Evolutionary conservation across 2,329 filamentous ascomycete genomes (phyloP), one percentile per base, ranked within the genome.

Genomic region (Pseudopithomyces maydicus): DNA sequence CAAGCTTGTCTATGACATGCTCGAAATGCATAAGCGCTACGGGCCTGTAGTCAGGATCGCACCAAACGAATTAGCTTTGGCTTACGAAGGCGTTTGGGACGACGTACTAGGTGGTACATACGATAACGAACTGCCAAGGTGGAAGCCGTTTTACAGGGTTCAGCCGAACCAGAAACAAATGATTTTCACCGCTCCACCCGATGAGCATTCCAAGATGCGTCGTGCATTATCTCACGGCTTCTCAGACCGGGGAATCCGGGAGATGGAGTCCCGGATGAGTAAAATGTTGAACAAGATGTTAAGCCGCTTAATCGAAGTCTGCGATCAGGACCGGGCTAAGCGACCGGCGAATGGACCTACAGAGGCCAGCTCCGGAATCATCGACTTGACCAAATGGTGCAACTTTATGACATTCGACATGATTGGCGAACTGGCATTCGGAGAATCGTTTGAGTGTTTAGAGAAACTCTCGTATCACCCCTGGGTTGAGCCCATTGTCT

Each of bases 51-150:
- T 77, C 7, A 66, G 75, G 10, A 53, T 76, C 12, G 65, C 66
- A 2, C 75, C 75, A 0, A 70, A 73, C 38, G 70, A 77, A 50
- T 29, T 76, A 1, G 72, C 74, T 1, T 73, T 72, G 57, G 73
- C 60, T 39, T 62, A 69, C 7, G 61, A 14, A 12, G 47, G 41
- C 3, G 17, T 17, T 8, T 42, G 39, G 39, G 19, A 42, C 10
- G 19, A 19, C 10, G 19, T 42, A 6, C 19, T 17, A 11, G 39
- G 39, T 20, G n/a, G 19, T 3, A 19, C n/a, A 15, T 19, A 42
- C n/a, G 39, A 42, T 11, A 14, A 38, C 12, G 39, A 42, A 22
- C 15, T 42, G 39, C n/a, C n/a, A 11, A 42, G 19, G 12, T 19
- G 19, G n/a, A 19, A 19, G 10, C 15, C 19, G 19, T 42, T 17